Base-by-base conservation (phyloP, 768 basidiomycete species). In the Calocybe gangraenosa region DNA sequence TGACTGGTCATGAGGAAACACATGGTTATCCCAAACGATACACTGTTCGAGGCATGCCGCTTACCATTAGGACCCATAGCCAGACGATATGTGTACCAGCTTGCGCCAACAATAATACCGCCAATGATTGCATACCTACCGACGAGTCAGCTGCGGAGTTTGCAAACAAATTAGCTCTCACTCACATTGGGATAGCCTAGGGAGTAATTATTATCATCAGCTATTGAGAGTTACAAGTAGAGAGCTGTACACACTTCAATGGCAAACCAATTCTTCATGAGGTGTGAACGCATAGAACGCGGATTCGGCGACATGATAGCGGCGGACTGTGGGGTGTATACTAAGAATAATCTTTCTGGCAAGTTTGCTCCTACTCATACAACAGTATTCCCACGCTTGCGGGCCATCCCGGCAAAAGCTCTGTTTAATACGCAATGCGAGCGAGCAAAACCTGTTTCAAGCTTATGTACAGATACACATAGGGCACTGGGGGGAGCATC, bases 231-330 rank as follows among this genome's bases (percentile, higher is more conserved):
- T 22, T 47, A 31, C 10, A 37, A 44, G 39, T 7, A 28, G 41
- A 35, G 42, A 46, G 42, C 17, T 37, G 34, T 46, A 65, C 70
- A 14, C 42, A 81, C 82, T 79, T 87, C 86, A 54, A 84, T 68
- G 68, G 85, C 84, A 58, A 74, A 82, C 83, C 83, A 85, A 65
- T 86, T 73, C 64, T 73, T 81, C 73, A 81, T 70, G 51, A 78
- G 66, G 17, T 55, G 43, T 50, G 59, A 72, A 48, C 70, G 71
- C 38, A 69, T 48, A 31, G 61, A 62, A 7, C 43, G 47, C 21
- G 55, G 50, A 40, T 52, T 46, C 37, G 40, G 46, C 11, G 47
- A 15, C 42, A 42, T 48, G 37, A 31, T 45, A 25, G 28, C 35
- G 28, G 46, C 35, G 49, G 55, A 47, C 30, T 52, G 45, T 38